Evolutionary conservation across 2,329 filamentous ascomycete species (phyloP), one percentile per base, ranked within the genome.

Genomic region (Capronia americana): DNA sequence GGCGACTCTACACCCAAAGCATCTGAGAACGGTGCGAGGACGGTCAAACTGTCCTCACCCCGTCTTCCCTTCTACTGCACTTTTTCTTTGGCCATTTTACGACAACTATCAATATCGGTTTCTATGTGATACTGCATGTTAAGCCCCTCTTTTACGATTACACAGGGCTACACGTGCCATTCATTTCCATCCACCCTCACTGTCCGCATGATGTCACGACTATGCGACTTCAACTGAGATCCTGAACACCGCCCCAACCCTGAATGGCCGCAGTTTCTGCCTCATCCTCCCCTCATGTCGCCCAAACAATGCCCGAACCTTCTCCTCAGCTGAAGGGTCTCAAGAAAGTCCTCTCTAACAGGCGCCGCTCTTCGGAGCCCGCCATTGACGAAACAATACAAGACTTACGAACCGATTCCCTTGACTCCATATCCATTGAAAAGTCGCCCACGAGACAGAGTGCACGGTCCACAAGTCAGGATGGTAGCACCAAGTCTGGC

Each of bases 371-470:
- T 17, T 69, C 70, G 14, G 70, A 73, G 20, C 59, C 67, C n/a
- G 64, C 60, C 10, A 66, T 65, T 32, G 69, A 72, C 24, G 57
- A 64, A 24, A 77, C 67, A 77, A 76, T 73, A 73, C 73, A 58
- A 76, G 75, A 38, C 76, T 75, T 48, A 28, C 70, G 70, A 28
- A 65, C 67, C 24, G 55, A 69, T 24, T 82, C 80, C 14, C 73
- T 76, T 32, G 78, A 79, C 50, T 80, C 79, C 6, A n/a, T 72
- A n/a, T 75, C 71, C 6, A 66, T 74, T 44, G 79, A 81, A 59
- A 67, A 68, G 51, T 69, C 70, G 24, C 70, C 68, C 32, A 70
- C 61, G 4, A 73, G 76, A 69, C 76, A 75, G 2, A 79, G 77
- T 67, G 76, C 76, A 30, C 75, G 79, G 55, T 77, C 78, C 26